Percentiles rank a stretch among this genome's conserved stretches.
Evolutionary conservation across 495 filamentous ascomycete genomes (phyloP).

Genomic region (Podospora sp.): DNA sequence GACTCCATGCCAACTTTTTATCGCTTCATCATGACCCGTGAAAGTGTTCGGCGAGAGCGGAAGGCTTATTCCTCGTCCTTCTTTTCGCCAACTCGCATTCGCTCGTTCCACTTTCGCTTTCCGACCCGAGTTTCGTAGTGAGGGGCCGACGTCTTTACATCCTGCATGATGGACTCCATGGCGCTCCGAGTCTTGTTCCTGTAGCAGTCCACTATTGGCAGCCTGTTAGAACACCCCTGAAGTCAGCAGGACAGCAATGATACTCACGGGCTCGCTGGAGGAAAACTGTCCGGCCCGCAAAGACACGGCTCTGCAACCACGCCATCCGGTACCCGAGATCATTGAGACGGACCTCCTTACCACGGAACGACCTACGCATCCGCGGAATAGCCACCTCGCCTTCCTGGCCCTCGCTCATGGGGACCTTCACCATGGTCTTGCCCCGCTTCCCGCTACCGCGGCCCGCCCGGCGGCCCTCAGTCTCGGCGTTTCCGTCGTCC

Average conservation of each 20-base stretch:
- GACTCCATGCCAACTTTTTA: conserved; percentile 11
- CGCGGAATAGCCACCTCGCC: conserved; percentile 72
- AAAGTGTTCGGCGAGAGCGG: not conserved
- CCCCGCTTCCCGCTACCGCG: conserved; percentile 32
- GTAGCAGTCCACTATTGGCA: conserved; percentile 80
- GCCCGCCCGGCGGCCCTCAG: conserved; percentile 44
- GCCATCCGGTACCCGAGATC: conserved; percentile 93
- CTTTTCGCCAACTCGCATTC: conserved; percentile 48
- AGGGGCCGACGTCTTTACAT: conserved; percentile 67
- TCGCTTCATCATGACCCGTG: not conserved
- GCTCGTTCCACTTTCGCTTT: conserved; percentile 80
- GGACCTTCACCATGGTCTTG: conserved; percentile 55
- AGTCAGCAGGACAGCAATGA: not conserved
- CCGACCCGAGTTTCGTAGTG: conserved; percentile 90
- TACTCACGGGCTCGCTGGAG: conserved; percentile 89
- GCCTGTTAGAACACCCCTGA: conserved; percentile 9
- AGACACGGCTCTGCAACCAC: conserved; percentile 89
- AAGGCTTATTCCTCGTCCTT: conserved; percentile 37
- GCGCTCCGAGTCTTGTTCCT: conserved; percentile 87
- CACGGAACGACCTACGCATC: conserved; percentile 64
- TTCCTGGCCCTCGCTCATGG: conserved; percentile 67
- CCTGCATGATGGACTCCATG: conserved; percentile 73
- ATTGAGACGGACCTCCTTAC: conserved; percentile 83
- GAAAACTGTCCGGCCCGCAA: conserved; percentile 81
- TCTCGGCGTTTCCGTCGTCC: conserved; percentile 60